A percentile compares a stretch with the other conserved stretches of the same genome.
These are phyloP conservation scores for Colletotrichum caudatum DNA, from an alignment of 2,329 filamentous ascomycete genomes.

Conservation along the genomic window DNA sequence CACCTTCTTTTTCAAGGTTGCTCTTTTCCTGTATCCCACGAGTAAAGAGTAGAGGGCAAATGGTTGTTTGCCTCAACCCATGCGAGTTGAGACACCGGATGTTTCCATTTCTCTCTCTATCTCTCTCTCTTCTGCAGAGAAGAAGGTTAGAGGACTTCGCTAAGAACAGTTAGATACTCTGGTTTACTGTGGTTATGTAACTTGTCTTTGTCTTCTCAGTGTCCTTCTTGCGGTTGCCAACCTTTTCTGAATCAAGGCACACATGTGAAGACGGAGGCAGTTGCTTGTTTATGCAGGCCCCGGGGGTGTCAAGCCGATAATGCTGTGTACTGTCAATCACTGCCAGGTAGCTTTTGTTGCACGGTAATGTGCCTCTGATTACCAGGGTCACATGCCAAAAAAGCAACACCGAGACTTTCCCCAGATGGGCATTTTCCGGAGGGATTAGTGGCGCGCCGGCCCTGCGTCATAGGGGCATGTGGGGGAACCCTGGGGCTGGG, in stretches of 20 bases:
- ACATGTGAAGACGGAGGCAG: background rate
- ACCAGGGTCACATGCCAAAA: slow-evolving; percentile 36
- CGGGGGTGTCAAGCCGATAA: background rate
- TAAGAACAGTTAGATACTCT: background rate
- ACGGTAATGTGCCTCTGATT: background rate
- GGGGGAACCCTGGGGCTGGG: slow-evolving; percentile 37
- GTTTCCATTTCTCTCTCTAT: no score
- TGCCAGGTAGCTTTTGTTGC: background rate
- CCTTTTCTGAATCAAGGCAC: no score
- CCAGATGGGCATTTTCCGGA: slow-evolving; percentile 33
- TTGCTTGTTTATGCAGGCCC: background rate
- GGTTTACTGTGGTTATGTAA: background rate
- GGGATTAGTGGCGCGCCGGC: slow-evolving; percentile 28
- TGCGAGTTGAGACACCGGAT: no score
- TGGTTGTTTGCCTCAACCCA: background rate
- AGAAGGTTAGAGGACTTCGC: background rate
- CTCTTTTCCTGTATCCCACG: background rate
- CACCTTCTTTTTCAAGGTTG: background rate
- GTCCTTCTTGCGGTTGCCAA: background rate
- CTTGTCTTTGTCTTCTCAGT: background rate
- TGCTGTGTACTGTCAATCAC: background rate
- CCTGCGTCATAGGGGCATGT: slow-evolving; percentile 40
- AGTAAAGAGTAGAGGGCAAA: background rate
- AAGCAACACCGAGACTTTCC: slow-evolving; percentile 24
- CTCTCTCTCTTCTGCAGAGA: background rate